Evolutionary conservation across 2,329 filamentous ascomycete species (phyloP).

Genomic region (Penicillium sp.): DNA sequence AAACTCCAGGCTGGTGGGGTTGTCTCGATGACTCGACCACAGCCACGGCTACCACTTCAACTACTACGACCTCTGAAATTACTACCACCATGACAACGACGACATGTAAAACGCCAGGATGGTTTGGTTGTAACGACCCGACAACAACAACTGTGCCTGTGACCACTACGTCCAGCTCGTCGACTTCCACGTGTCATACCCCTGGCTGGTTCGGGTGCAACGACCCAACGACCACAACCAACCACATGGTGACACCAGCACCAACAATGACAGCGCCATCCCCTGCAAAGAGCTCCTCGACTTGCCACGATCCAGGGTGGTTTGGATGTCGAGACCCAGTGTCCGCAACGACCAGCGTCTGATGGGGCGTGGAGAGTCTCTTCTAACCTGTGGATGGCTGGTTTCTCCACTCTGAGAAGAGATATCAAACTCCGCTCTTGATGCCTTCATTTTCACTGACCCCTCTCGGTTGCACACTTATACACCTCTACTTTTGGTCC

Average conservation of each 20-base stretch:
- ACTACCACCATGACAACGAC: slow-evolving; percentile 29
- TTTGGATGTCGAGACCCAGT: slow-evolving; percentile 11
- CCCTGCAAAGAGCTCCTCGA: slow-evolving; percentile 5
- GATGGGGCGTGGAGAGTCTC: not conserved
- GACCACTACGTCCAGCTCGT: slow-evolving; percentile 9
- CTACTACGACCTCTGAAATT: slow-evolving; percentile 22
- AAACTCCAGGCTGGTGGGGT: slow-evolving; percentile 91
- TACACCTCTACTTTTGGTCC: not conserved
- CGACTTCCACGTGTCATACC: slow-evolving; percentile 19
- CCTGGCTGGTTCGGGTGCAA: slow-evolving; percentile 34
- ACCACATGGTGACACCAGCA: slow-evolving; percentile 2
- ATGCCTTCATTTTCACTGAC: not conserved
- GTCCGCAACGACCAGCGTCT: not conserved
- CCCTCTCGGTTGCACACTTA: not conserved
- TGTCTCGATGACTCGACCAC: slow-evolving; percentile 46
- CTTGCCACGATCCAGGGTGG: slow-evolving; percentile 11
- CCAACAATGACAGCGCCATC: slow-evolving; percentile 2
- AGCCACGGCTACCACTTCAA: slow-evolving; percentile 32
- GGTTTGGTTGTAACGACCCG: slow-evolving; percentile 38
- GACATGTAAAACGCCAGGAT: slow-evolving; percentile 33
- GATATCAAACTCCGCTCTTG: not conserved
- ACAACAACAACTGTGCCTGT: slow-evolving; percentile 17
- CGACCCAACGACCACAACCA: slow-evolving; percentile 4
- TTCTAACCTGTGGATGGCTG: too few relatives aligned
- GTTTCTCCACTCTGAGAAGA: too few relatives aligned